A percentile compares a stretch with the other conserved stretches of the same genome.
phyloP scores from a whole-genome alignment of 805 yeast species.

The Sugiyamaella americana region DNA sequence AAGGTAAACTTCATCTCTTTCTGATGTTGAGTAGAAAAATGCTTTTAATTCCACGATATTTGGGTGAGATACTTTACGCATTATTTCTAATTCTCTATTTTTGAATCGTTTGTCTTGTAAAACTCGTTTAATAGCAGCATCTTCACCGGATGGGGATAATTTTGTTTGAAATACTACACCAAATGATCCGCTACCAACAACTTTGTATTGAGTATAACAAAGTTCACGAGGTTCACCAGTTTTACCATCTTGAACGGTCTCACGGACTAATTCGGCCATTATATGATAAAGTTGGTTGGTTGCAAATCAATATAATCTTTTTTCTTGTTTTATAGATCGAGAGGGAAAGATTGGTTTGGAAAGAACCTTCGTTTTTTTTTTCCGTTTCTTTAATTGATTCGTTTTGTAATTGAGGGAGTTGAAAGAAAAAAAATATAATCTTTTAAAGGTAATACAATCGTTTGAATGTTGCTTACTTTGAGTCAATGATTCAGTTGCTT shows the following conservation, averaged over 20 bases:
- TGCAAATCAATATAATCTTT: too few species aligned
- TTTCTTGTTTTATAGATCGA: too few species aligned
- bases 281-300: too few species aligned
- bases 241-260: constrained; percentile 66
- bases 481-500: too few species aligned
- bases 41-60: constrained; percentile 85
- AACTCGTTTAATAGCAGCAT: constrained; percentile 94
- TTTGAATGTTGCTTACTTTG: too few species aligned
- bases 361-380: too few species aligned
- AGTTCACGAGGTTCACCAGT: constrained; percentile 57
- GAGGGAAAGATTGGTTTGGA: too few species aligned
- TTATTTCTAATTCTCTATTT: constrained; percentile 93
- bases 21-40: constrained; percentile 71
- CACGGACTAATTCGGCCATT: constrained; percentile 39
- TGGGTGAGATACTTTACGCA: constrained; percentile 81
- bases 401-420: too few species aligned
- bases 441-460: too few species aligned
- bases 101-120: constrained; percentile 91
- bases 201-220: constrained; percentile 73
- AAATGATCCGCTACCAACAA: constrained; percentile 99
- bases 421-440: too few species aligned
- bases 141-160: constrained; percentile 63
- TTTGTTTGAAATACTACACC: constrained; percentile 94
- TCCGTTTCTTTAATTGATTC: too few species aligned
- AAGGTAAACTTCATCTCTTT: constrained; percentile 76